Percentiles rank a stretch among this genome's conserved stretches.
These are phyloP conservation scores for Taxawa tesnikishii DNA, from an alignment of 2,329 filamentous ascomycete species.

Conservation along the genomic window DNA sequence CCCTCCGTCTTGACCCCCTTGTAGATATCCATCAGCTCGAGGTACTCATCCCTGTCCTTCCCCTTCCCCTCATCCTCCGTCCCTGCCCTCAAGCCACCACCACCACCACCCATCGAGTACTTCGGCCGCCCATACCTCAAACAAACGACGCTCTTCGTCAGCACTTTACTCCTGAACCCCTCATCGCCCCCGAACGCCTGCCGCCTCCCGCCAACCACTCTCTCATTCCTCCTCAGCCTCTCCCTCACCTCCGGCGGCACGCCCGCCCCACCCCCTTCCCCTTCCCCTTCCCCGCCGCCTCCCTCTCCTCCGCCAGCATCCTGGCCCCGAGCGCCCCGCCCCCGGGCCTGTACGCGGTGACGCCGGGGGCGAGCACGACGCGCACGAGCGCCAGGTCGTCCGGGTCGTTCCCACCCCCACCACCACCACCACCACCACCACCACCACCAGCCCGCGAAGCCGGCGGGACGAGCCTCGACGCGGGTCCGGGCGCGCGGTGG, in stretches of 20 bases:
- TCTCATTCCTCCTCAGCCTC: slow-evolving; percentile 6
- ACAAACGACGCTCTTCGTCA: slow-evolving; percentile 11
- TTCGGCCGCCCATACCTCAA: neutral
- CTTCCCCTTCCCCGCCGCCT: slow-evolving; percentile 9
- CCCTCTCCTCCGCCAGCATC: slow-evolving; percentile 9
- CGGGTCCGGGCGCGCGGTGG: too few relatives aligned
- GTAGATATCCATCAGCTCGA: too few relatives aligned
- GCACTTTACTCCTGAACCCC: slow-evolving; percentile 16
- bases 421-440: slow-evolving; percentile 10
- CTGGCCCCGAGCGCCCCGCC: slow-evolving; percentile 13
- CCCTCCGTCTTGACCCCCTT: too few relatives aligned
- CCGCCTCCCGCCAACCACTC: too few relatives aligned
- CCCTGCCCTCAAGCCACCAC: neutral
- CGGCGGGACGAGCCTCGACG: too few relatives aligned
- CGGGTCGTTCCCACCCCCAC: slow-evolving; percentile 6
- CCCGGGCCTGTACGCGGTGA: slow-evolving; percentile 15
- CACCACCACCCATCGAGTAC: neutral
- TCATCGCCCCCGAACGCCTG: slow-evolving; percentile 8
- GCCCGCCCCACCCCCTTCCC: slow-evolving; percentile 6
- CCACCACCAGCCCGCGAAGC: too few relatives aligned
- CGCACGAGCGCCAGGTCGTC: slow-evolving; percentile 15
- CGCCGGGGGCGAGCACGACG: slow-evolving; percentile 15
- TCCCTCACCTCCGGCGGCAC: slow-evolving; percentile 4
- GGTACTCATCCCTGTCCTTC: neutral
- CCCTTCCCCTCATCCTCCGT: neutral